Conservation (phyloP, 176 grass and related monocot species). For the Oryza brachyantha region DNA sequence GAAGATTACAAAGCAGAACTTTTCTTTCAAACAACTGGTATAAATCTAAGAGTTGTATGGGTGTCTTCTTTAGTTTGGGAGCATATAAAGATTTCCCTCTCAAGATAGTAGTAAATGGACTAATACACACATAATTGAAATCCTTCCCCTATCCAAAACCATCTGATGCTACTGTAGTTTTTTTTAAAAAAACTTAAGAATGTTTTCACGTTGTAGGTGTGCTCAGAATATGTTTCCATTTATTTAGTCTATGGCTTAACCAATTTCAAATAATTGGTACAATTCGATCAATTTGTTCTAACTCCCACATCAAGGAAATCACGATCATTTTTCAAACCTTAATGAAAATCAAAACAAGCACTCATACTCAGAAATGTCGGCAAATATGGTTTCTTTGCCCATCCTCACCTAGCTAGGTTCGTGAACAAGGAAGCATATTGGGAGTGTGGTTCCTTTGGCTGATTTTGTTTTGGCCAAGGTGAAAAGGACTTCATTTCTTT, state of each 20-base stretch:
- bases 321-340: neutral
- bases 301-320: conserved; percentile 5
- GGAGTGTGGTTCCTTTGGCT: neutral
- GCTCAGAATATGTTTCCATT: neutral
- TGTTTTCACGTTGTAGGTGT: neutral
- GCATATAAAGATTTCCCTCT: conserved; percentile 5
- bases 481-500: neutral
- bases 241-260: neutral
- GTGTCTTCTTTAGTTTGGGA: conserved; percentile 2
- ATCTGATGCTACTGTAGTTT: neutral
- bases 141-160: neutral
- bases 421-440: neutral
- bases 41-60: neutral
- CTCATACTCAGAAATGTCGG: neutral
- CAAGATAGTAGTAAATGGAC: neutral
- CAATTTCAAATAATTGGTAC: neutral
- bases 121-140: neutral
- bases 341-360: neutral
- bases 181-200: neutral
- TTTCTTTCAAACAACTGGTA: neutral
- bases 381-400: neutral
- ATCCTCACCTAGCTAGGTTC: neutral
- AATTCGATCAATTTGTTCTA: neutral
- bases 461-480: neutral
- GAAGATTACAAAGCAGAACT: neutral